A percentile compares a stretch with the other conserved stretches of the same genome.
Evolutionary conservation across 495 filamentous ascomycete genomes (phyloP).

Genomic region (Lepraria neglecta): DNA sequence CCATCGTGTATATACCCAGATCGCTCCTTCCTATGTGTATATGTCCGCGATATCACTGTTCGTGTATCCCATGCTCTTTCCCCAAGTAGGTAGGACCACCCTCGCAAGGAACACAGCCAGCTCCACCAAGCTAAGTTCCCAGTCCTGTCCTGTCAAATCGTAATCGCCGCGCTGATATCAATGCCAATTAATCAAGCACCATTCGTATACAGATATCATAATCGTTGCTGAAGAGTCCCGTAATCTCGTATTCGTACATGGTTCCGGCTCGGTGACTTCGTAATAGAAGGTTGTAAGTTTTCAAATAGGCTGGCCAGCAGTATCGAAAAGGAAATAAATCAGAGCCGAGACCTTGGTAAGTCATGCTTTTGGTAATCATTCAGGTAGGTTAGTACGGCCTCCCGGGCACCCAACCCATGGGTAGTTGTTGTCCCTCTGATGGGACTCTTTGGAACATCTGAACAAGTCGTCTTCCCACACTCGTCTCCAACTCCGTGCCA

Average conservation of each 20-base stretch:
- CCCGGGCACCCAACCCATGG: constrained; percentile 3
- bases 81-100: background rate
- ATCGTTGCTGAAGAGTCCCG: constrained; percentile 17
- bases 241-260: constrained; percentile 13
- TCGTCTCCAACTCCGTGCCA: constrained; percentile 87
- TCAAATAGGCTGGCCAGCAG: constrained; percentile 14
- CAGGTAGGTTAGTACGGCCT: constrained; percentile 9
- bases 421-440: constrained; percentile 10
- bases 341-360: background rate
- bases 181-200: background rate
- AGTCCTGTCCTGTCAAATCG: background rate
- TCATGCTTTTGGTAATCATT: constrained; percentile 9
- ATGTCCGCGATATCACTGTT: constrained; percentile 11
- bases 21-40: constrained; percentile 10
- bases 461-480: constrained; percentile 67
- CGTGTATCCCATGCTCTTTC: background rate
- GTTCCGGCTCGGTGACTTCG: constrained; percentile 13
- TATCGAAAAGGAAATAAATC: background rate
- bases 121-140: background rate
- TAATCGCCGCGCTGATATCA: background rate
- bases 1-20: constrained; percentile 17
- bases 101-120: background rate
- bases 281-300: constrained; percentile 7
- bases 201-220: constrained; percentile 2
- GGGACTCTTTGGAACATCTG: constrained; percentile 59